Evolutionary conservation across 2,329 filamentous ascomycete genomes (phyloP), one percentile per base, ranked within the genome.

Genomic region (Spiromastix sp.): DNA sequence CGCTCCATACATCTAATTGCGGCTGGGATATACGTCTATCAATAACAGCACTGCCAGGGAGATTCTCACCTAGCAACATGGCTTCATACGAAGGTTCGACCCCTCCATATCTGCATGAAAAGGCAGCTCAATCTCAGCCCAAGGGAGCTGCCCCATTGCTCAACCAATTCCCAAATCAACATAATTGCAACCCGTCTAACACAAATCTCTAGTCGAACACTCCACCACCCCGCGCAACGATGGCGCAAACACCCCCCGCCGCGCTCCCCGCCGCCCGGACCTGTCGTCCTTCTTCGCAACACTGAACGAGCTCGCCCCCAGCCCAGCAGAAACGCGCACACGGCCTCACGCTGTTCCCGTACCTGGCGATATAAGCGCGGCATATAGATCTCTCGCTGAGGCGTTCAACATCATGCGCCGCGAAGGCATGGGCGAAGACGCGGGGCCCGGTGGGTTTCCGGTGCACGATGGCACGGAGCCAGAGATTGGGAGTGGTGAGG

Each of bases 241-340:
- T 31, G 36, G 30, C 30, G 18, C 41, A 26, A 28, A 33, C 35
- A 28, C 52, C 30, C 45, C 45, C 38, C 52, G 57, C 42, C 52
- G 50, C 34, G 48, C 48, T 36, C 21, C 58, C 36, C 72, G 72
- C 43, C 70, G 74, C 34, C 76, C 76, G 18, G 76, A 80, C 52
- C 68, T 79, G 26, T 74, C 70, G 26, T 76, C 74, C 47, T 79
- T 80, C 64, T 78, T 78, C 60, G 67, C 68, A 38, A 70, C 71
- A 29, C 70, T 79, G 32, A 59, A 60, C 40, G 71, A 77, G 47
- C 68, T 75, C 38, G 74, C 70, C 6, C 70, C 67, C 19, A 65
- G 70, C 49, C 45, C 61, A 17, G 56, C 63, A 5, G 55, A 60
- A 37, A 48, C 57, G 30, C 70, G 68, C 32, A 64, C 66, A 36